Evolutionary conservation across 2,329 filamentous ascomycete genomes (phyloP), one percentile per base, ranked within the genome.

Genomic region (Macrophomina tecta): DNA sequence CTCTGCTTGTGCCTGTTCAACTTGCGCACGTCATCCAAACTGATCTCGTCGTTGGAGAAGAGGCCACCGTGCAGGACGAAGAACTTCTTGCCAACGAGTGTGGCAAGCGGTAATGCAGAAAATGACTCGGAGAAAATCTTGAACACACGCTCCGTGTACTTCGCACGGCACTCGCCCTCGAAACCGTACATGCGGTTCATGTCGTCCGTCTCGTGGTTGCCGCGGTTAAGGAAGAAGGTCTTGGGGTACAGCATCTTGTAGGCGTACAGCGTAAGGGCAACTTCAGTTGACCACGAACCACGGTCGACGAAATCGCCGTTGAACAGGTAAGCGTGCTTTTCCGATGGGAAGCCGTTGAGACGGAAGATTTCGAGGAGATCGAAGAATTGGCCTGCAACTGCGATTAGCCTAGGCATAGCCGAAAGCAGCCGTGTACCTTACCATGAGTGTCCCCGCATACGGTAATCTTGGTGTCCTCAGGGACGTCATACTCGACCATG

Each of bases 141-240:
- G 87, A 98, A 99, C 36, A 93, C 88, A 53, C 92, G 90, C 80
- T 97, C 95, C 78, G 92, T 97, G 81, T 99, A 99, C 82, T 99
- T 99, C 73, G 93, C 92, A 80, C 94, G 95, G 84, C 95, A 98
- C 79, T 99, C 95, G 76, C 95, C 95, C 80, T 99, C 95, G 74
- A 99, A 99, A 18, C 95, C 95, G 77, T 99, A 99, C 64, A 95
- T 94, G 71, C 93, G 89, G 84, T 99, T 99, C 95, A 99, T 99
- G 80, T 97, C 94, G 77, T 98, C 94, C 58, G 95, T 98, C 82
- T 99, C 95, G 81, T 99, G 95, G 81, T 99, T 99, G 72, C 95
- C 95, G 69, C 95, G 89, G 84, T 99, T 99, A 70, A 99, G 84
- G 87, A 97, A 98, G 85, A 99, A 94, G 65, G 85, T 88, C 51